Evolutionary conservation across 2,329 filamentous ascomycete genomes (phyloP), one percentile per base, ranked within the genome.

Genomic region (Colletotrichum endophyticum): DNA sequence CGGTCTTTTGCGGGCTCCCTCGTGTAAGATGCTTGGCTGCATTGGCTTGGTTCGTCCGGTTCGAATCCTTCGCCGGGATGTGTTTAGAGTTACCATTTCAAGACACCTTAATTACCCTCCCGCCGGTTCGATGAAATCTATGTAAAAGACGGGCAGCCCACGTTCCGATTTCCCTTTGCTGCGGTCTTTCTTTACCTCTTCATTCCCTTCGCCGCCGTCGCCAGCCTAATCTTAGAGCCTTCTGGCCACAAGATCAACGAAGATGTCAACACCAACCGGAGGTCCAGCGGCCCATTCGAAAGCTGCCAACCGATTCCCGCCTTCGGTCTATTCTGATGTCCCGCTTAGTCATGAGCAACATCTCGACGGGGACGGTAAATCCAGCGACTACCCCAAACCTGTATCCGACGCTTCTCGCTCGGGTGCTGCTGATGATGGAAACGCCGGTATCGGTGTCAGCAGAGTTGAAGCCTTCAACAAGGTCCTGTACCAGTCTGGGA

Each of bases 391-490:
- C 16, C 64, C 39, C 9, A 28, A 25, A 12, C 39, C 39, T 16
- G 61, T 36, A 39, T 16, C 22, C 22, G 32, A 36, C 12, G 61
- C 30, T 2, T n/a, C 39, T n/a, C 39, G 39, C 39, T 44, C 39
- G 9, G 39, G 5, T 44, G 19, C 36, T 13, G 63, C 25, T 36
- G 36, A 39, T 9, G n/a, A 64, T 30, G 64, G 39, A 30, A 4
- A 53, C 27, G 39, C 64, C 16, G 36, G 9, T 6, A 66, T 66
- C 27, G 84, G 84, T 27, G 84, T 85, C 22, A 82, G 80, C 70
- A 81, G 79, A 28, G 84, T 85, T 62, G 83, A 85, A 78, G 84
- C 84, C 73, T 85, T 85, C 79, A 85, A 85, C 81, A 84, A 84
- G 80, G 83, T 84, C 3, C 81, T 85, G 30, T 85, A 85, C 79